Percentiles rank a stretch among this genome's conserved stretches.
phyloP scores from a whole-genome alignment of 164 flowering plant genomes.

The Chimonanthus praecox region DNA sequence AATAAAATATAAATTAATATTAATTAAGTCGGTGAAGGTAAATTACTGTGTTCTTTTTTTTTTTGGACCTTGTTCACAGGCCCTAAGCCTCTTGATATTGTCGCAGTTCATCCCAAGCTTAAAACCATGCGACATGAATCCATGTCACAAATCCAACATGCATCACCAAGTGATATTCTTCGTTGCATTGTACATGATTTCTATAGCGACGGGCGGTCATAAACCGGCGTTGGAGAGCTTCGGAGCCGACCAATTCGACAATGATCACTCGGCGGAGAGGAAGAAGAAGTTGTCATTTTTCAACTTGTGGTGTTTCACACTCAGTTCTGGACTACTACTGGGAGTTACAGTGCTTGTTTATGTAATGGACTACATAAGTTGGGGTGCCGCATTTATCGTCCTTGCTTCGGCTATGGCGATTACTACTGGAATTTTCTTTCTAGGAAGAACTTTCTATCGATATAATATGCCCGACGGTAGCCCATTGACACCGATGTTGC shows the following conservation, averaged over 20 bases:
- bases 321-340: constrained; percentile 58
- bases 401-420: constrained; percentile 56
- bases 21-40: neutral
- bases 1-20: too few relatives aligned
- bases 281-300: constrained; percentile 81
- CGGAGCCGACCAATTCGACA: constrained; percentile 94
- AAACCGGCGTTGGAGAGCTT: constrained; percentile 88
- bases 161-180: constrained; percentile 59
- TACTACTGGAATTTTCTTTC: constrained; percentile 38
- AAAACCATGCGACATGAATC: constrained; percentile 32
- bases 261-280: constrained; percentile 59
- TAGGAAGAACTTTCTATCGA: constrained; percentile 63
- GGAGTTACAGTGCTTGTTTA: constrained; percentile 79
- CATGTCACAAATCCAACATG: constrained; percentile 39
- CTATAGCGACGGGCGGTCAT: constrained; percentile 87
- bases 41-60: too few relatives aligned
- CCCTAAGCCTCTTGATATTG: constrained; percentile 55
- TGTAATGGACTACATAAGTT: constrained; percentile 64
- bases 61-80: constrained; percentile 36
- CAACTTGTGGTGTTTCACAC: constrained; percentile 85
- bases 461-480: constrained; percentile 55
- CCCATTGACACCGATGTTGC: constrained; percentile 79
- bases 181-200: constrained; percentile 66
- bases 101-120: constrained; percentile 51
- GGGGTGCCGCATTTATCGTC: constrained; percentile 67